These are phyloP conservation scores for Ophiostoma angusticollis DNA, from an alignment of 2,329 filamentous ascomycete species.

Conservation along the genomic window DNA sequence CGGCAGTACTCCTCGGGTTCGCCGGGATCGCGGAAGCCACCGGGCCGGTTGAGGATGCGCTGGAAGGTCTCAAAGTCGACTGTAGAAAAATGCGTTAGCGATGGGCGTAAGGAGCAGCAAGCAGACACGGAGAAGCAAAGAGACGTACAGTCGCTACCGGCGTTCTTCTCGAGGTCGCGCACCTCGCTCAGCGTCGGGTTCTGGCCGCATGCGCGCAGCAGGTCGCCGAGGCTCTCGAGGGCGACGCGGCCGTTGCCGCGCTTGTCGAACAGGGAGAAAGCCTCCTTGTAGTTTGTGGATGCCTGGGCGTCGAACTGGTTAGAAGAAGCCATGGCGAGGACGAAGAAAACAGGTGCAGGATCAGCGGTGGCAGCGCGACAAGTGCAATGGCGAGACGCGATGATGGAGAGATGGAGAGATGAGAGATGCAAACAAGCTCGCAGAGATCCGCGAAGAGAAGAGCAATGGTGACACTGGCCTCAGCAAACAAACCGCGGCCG, in stretches of 20 bases:
- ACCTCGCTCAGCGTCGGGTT: conserved; percentile 95
- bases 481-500: not conserved
- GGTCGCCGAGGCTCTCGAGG: conserved; percentile 76
- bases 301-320: conserved; percentile 46
- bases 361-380: not conserved
- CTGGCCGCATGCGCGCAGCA: conserved; percentile 92
- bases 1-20: conserved; percentile 97
- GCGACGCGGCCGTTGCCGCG: conserved; percentile 88
- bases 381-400: not conserved
- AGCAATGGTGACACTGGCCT: too few species aligned
- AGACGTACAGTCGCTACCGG: conserved; percentile 83
- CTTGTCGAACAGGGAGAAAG: conserved; percentile 99
- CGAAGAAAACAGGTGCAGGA: not conserved
- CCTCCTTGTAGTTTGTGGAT: conserved; percentile 99
- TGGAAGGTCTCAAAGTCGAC: conserved; percentile 98
- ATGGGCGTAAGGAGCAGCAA: too few species aligned
- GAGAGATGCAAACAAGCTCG: conserved; percentile 1
- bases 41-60: conserved; percentile 91
- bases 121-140: too few species aligned
- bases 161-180: conserved; percentile 75
- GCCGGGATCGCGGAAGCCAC: conserved; percentile 94
- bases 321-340: conserved; percentile 33
- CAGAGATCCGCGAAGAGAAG: too few species aligned
- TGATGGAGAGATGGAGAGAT: not conserved
- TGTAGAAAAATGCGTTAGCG: conserved; percentile 28